Base-by-base conservation (phyloP, 164 flowering plant genomes). In the Malania oleifera region DNA sequence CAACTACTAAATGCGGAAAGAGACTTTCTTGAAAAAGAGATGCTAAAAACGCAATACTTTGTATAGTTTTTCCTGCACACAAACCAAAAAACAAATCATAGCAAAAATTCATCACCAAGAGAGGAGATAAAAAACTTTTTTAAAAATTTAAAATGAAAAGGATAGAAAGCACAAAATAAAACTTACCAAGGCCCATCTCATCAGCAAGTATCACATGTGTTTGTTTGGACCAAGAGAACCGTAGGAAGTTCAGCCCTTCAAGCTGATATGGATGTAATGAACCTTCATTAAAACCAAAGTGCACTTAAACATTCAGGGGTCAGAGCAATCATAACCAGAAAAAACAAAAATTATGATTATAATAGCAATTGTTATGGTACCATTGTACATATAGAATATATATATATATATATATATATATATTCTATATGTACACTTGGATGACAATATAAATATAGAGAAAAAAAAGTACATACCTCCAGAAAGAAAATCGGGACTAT, bases 191-290 rank as follows among this genome's bases (percentile, higher is more conserved):
- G 20, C 99, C 99, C 99, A 95, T 91, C 65, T 95, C 99, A 78
- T 95, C 99, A 37, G 99, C 99, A 62, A 95, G 96, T 54, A 95
- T 91, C 49, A 95, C 97, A 76, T 91, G 99, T 52, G 97, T 95
- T 63, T 80, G 82, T 72, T 90, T 95, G 35, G 84, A 84, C 93
- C 95, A 95, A 25, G 99, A 78, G 61, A 78, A 95, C 5, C 99
- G 92, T 58, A 95, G 70, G 71, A 95, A 95, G 70, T 91, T 91
- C 77, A 95, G 67, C 20, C 99, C 99, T 67, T 95, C 96, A 56
- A 95, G 93, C 77, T 95, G 99, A 72, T 95, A 95, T 15, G 97
- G 96, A 67, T 95, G 99, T 47, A 95, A 66, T 44, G 91, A 76
- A 29, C 97, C 99, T 95, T 67, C 66, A 75, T 57, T 54, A 15